These are phyloP conservation scores for Durio zibethinus DNA, from an alignment of 345 rosid genomes.

Conservation along the genomic window DNA sequence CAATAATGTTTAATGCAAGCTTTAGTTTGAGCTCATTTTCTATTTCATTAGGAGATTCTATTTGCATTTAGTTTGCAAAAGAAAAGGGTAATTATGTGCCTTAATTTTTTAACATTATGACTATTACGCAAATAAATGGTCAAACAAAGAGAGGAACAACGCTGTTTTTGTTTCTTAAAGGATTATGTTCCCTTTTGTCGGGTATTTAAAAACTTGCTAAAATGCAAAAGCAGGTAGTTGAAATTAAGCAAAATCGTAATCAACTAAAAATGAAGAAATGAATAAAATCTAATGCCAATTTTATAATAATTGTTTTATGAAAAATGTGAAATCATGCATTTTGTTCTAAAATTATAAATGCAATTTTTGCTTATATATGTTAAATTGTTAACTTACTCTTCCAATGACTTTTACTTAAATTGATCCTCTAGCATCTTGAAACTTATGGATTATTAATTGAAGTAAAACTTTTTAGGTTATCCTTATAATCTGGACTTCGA, in stretches of 20 bases:
- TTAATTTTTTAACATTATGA: neutral
- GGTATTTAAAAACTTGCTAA: neutral
- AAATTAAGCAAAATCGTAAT: neutral
- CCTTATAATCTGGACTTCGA: conserved; percentile 94
- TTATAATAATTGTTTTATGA: neutral
- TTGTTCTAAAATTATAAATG: no score
- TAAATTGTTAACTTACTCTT: neutral
- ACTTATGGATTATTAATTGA: neutral
- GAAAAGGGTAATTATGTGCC: neutral
- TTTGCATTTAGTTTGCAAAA: neutral
- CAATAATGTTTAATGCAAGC: no score
- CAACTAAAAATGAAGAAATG: neutral
- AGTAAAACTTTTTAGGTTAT: conserved; percentile 50
- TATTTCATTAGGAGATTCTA: neutral
- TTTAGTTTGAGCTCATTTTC: neutral
- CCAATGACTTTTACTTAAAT: neutral
- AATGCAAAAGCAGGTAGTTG: neutral
- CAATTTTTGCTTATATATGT: neutral
- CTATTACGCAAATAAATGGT: neutral
- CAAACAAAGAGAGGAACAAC: neutral
- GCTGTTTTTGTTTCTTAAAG: neutral
- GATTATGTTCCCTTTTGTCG: neutral
- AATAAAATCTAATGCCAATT: neutral
- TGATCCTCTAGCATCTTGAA: neutral
- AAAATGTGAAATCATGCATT: neutral